Percentiles rank a stretch among this genome's conserved stretches.
phyloP scores from a whole-genome alignment of 2,329 filamentous ascomycete species.

The Malbranchea cinnamomea region DNA sequence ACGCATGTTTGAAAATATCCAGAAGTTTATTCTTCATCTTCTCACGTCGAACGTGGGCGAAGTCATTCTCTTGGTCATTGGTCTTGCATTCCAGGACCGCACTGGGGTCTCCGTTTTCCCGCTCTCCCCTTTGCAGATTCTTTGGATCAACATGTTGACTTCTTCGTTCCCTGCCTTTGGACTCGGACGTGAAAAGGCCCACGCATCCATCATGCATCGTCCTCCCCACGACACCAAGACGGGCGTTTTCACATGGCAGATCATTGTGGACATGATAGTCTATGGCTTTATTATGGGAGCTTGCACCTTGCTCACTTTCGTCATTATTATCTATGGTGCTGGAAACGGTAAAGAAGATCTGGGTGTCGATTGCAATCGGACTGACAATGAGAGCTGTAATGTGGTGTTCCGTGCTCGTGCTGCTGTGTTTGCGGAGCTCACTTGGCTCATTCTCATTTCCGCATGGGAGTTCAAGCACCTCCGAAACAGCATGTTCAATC shows the following conservation, averaged over 20 bases:
- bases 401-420: slow-evolving; percentile 34
- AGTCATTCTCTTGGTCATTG: slow-evolving; percentile 42
- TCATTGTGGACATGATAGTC: slow-evolving; percentile 39
- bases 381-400: slow-evolving; percentile 7
- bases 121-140: slow-evolving; percentile 42
- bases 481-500: slow-evolving; percentile 41
- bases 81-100: slow-evolving; percentile 42
- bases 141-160: slow-evolving; percentile 52
- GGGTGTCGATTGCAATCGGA: slow-evolving; percentile 11
- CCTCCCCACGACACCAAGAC: slow-evolving; percentile 38
- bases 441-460: slow-evolving; percentile 41
- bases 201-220: slow-evolving; percentile 38
- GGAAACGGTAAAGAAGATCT: slow-evolving; percentile 24
- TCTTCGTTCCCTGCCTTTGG: slow-evolving; percentile 45
- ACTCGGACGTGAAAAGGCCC: slow-evolving; percentile 41
- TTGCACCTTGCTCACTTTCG: slow-evolving; percentile 35
- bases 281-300: slow-evolving; percentile 38
- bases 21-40: slow-evolving; percentile 51
- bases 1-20: slow-evolving; percentile 77
- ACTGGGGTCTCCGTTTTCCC: slow-evolving; percentile 42
- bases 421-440: slow-evolving; percentile 42
- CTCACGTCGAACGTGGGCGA: slow-evolving; percentile 43
- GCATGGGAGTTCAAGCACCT: slow-evolving; percentile 42
- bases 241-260: slow-evolving; percentile 38
- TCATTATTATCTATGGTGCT: slow-evolving; percentile 35